phyloP scores from a whole-genome alignment of 169 alveolate species.

The Eimeria necatrix region DNA sequence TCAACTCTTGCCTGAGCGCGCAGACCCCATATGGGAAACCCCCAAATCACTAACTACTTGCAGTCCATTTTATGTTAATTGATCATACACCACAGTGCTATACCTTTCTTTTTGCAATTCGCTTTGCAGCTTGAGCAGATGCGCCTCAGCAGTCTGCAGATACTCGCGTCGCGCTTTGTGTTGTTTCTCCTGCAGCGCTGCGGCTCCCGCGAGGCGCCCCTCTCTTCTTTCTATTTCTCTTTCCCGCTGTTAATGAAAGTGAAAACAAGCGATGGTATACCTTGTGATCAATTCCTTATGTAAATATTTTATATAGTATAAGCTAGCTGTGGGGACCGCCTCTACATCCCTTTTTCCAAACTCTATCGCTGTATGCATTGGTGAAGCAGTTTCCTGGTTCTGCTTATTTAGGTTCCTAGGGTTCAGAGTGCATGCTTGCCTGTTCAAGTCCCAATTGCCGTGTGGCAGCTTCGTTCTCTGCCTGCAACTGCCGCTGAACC shows the following conservation, averaged over 20 bases:
- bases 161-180: constrained; percentile 29
- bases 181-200: constrained; percentile 25
- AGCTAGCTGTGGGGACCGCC: too few species aligned
- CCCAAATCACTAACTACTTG: too few species aligned
- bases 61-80: too few species aligned
- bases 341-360: too few species aligned
- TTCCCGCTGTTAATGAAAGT: constrained; percentile 22
- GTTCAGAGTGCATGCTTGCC: not conserved
- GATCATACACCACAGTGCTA: too few species aligned
- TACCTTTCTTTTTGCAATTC: constrained; percentile 43
- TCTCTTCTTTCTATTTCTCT: constrained; percentile 44
- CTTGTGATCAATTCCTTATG: too few species aligned
- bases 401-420: too few species aligned
- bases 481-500: constrained; percentile 47
- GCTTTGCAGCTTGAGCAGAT: constrained; percentile 23
- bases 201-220: constrained; percentile 43
- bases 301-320: too few species aligned
- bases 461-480: constrained; percentile 42
- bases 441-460: constrained; percentile 13
- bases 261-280: not conserved
- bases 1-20: constrained; percentile 44
- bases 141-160: constrained; percentile 48
- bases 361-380: too few species aligned
- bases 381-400: too few species aligned
- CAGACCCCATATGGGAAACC: not conserved